phyloP scores from a whole-genome alignment of 805 yeast genomes.

The Barnettozyma californica region DNA sequence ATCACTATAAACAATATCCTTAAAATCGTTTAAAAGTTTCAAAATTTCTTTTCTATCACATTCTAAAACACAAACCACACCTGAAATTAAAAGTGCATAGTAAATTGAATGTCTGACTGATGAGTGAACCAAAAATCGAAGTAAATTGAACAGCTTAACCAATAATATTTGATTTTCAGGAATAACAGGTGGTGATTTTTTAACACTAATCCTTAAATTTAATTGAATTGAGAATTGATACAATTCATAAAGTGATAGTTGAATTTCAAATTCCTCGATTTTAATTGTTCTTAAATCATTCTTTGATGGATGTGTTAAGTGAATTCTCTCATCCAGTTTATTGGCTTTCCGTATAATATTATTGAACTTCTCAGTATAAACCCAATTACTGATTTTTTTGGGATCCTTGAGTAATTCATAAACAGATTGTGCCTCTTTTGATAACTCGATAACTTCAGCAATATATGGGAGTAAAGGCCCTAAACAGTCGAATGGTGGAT shows the following conservation, averaged over 20 bases:
- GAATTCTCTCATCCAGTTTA: slow-evolving; percentile 1
- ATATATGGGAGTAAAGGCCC: background rate
- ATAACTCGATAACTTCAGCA: slow-evolving; percentile 1
- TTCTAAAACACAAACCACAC: slow-evolving; percentile 1
- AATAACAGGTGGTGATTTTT: slow-evolving; percentile 1
- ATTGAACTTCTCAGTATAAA: slow-evolving; percentile 3
- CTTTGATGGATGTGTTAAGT: slow-evolving; percentile 4
- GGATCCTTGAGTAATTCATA: slow-evolving; percentile 1
- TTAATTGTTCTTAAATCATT: slow-evolving; percentile 3
- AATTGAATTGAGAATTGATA: slow-evolving; percentile 2
- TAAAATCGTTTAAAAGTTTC: background rate
- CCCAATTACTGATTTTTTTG: slow-evolving; percentile 2
- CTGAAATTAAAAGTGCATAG: background rate
- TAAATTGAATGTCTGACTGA: slow-evolving; percentile 1
- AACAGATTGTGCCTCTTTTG: background rate
- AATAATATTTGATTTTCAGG: slow-evolving; percentile 3
- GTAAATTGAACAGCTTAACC: slow-evolving; percentile 2
- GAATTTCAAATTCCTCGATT: slow-evolving; percentile 2
- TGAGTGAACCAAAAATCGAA: slow-evolving; percentile 3
- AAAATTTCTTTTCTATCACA: slow-evolving; percentile 4
- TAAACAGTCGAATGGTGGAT: slow-evolving; percentile 3
- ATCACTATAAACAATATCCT: background rate
- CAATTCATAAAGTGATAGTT: slow-evolving; percentile 4
- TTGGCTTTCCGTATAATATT: slow-evolving; percentile 1
- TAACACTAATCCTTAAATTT: background rate